These are phyloP conservation scores for Aspergillus hiratsukae DNA, from an alignment of 2,329 filamentous ascomycete species.

Conservation along the genomic window DNA sequence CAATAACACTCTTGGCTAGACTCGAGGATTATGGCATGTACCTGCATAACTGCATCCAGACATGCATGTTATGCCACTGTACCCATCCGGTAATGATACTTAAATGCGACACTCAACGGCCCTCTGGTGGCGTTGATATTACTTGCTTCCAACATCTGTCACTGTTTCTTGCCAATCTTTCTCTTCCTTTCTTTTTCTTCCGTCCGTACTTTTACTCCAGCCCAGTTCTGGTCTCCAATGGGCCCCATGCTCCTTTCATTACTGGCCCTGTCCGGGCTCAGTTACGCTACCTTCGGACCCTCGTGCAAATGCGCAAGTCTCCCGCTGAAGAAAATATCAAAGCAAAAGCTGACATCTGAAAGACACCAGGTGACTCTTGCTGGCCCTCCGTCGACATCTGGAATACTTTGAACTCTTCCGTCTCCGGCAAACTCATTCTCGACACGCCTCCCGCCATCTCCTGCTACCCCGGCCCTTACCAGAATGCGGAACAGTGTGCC, in stretches of 20 bases:
- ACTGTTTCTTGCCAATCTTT: background rate
- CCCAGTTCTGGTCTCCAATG: background rate
- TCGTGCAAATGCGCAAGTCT: background rate
- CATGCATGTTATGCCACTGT: background rate
- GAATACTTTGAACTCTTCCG: constrained; percentile 28
- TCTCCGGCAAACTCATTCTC: constrained; percentile 31
- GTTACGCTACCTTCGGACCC: background rate
- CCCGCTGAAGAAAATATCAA: background rate
- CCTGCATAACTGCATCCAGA: background rate
- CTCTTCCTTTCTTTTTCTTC: background rate
- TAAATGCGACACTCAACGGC: background rate
- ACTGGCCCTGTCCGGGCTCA: background rate
- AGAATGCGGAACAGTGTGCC: constrained; percentile 21
- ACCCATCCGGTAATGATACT: background rate
- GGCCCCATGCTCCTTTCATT: background rate
- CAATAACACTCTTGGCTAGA: background rate
- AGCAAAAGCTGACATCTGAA: background rate
- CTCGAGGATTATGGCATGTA: background rate
- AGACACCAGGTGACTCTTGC: constrained; percentile 24
- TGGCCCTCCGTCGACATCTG: constrained; percentile 30
- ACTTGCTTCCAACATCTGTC: background rate
- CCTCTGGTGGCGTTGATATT: background rate
- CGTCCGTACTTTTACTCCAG: background rate
- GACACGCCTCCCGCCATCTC: constrained; percentile 29
- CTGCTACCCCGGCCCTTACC: constrained; percentile 30